A percentile compares a stretch with the other conserved stretches of the same genome.
Evolutionary conservation across 2,329 filamentous ascomycete genomes (phyloP).

Genomic region (Clarireedia homoeocarpa): DNA sequence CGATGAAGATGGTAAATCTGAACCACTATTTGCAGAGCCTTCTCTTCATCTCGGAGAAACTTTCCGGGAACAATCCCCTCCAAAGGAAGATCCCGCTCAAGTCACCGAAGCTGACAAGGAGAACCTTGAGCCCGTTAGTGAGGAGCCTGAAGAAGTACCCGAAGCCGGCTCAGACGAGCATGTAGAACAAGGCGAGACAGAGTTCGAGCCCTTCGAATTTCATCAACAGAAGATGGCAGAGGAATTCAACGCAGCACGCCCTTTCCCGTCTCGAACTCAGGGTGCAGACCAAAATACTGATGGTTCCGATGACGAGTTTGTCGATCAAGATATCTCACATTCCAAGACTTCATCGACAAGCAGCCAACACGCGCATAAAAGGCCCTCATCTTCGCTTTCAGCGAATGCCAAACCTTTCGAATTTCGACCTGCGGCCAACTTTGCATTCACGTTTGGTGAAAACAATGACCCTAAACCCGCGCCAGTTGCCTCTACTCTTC

Average conservation of each 20-base stretch:
- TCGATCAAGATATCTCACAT: neutral
- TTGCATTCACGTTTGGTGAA: constrained; percentile 23
- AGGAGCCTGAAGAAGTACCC: constrained; percentile 10
- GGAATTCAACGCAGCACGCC: constrained; percentile 30
- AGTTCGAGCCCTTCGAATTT: constrained; percentile 56
- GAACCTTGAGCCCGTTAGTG: constrained; percentile 22
- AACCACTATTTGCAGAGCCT: constrained; percentile 65
- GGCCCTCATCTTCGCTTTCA: constrained; percentile 53
- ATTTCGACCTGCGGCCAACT: constrained; percentile 19
- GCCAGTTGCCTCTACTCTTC: neutral
- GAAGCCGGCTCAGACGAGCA: constrained; percentile 32
- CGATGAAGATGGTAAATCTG: constrained; percentile 60
- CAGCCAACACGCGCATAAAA: constrained; percentile 27
- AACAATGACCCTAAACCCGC: constrained; percentile 8
- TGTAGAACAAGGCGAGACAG: constrained; percentile 37
- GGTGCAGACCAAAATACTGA: constrained; percentile 1
- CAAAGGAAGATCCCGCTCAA: constrained; percentile 18
- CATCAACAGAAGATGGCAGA: constrained; percentile 36
- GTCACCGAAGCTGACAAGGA: constrained; percentile 24
- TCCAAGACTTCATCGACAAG: constrained; percentile 16
- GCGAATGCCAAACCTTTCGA: constrained; percentile 64
- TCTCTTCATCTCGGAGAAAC: constrained; percentile 32
- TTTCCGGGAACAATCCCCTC: constrained; percentile 25
- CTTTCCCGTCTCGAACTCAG: constrained; percentile 21
- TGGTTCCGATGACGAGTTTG: constrained; percentile 20